A percentile compares a stretch with the other conserved stretches of the same genome.
Conservation (phyloP, 2,329 filamentous ascomycete genomes). For the Clonostachys sp. region DNA sequence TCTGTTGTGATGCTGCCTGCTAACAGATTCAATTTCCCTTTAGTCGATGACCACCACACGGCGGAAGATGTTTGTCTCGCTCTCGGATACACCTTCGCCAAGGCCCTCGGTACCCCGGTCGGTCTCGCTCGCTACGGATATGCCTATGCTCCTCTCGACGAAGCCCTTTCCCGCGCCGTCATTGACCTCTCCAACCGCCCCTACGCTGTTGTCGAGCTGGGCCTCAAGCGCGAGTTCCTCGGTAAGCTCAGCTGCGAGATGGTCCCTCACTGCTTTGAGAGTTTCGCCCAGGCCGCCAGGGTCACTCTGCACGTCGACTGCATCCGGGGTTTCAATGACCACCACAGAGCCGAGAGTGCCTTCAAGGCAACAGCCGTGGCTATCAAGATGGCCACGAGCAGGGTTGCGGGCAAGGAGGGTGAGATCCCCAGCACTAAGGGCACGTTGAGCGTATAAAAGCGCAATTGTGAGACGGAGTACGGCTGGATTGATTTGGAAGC, state of each 20-base stretch:
- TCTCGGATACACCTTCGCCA: slow-evolving; percentile 79
- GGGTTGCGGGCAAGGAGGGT: slow-evolving; percentile 75
- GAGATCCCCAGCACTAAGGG: slow-evolving; percentile 97
- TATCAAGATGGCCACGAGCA: slow-evolving; percentile 69
- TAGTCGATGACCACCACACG: slow-evolving; percentile 98
- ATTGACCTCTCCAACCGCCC: slow-evolving; percentile 93
- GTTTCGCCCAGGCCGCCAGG: slow-evolving; percentile 85
- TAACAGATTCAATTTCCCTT: neutral
- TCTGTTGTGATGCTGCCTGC: neutral
- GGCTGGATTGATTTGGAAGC: neutral
- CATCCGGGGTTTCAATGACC: slow-evolving; percentile 86
- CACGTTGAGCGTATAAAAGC: slow-evolving; percentile 56
- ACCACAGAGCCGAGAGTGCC: slow-evolving; percentile 92
- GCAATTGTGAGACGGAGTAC: neutral
- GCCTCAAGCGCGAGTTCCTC: slow-evolving; percentile 85
- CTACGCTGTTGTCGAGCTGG: slow-evolving; percentile 77
- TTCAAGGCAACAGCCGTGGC: slow-evolving; percentile 96
- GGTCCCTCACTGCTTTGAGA: slow-evolving; percentile 93
- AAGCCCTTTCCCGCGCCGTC: slow-evolving; percentile 88
- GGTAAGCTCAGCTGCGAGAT: slow-evolving; percentile 93
- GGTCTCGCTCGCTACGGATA: slow-evolving; percentile 88
- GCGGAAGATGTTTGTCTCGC: slow-evolving; percentile 94
- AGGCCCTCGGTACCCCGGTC: slow-evolving; percentile 70
- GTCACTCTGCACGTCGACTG: slow-evolving; percentile 96
- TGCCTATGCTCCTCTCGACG: slow-evolving; percentile 91